These are phyloP conservation scores for Magnusiomyces clavatus DNA, from an alignment of 1,139 yeast species.

Conservation along the genomic window DNA sequence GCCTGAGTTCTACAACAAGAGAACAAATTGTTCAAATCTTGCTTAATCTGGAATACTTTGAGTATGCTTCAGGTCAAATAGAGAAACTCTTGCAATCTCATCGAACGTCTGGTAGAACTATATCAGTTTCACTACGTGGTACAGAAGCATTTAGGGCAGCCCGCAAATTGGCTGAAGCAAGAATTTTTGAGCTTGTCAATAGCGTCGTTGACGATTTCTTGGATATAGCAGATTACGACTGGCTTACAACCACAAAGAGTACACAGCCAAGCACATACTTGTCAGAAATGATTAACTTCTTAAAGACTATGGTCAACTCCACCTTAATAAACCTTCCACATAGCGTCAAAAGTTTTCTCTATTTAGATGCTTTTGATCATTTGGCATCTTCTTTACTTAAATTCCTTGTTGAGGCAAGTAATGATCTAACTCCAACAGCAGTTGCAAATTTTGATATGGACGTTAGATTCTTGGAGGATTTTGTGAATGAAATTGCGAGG, in stretches of 20 bases:
- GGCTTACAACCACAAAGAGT: slow-evolving; percentile 46
- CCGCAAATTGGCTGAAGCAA: slow-evolving; percentile 69
- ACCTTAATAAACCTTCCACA: slow-evolving; percentile 80
- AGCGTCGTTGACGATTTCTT: slow-evolving; percentile 69
- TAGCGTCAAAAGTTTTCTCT: slow-evolving; percentile 67
- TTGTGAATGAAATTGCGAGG: slow-evolving; percentile 38
- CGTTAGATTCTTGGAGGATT: slow-evolving; percentile 49
- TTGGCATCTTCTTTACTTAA: slow-evolving; percentile 64
- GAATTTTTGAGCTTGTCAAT: slow-evolving; percentile 63
- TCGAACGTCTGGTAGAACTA: slow-evolving; percentile 31
- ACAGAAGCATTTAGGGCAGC: slow-evolving; percentile 49
- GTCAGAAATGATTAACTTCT: slow-evolving; percentile 78
- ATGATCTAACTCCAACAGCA: slow-evolving; percentile 38
- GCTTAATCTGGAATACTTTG: slow-evolving; percentile 80
- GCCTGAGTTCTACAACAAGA: slow-evolving; percentile 62
- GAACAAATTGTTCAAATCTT: slow-evolving; percentile 87
- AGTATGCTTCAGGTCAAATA: slow-evolving; percentile 44
- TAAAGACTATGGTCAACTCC: slow-evolving; percentile 79
- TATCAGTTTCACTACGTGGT: slow-evolving; percentile 40
- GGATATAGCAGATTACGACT: slow-evolving; percentile 81
- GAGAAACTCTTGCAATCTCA: slow-evolving; percentile 32
- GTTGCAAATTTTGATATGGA: slow-evolving; percentile 56
- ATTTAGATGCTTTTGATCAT: slow-evolving; percentile 81
- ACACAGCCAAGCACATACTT: slow-evolving; percentile 71
- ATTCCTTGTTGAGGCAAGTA: slow-evolving; percentile 46